phyloP scores from a whole-genome alignment of 495 filamentous ascomycete species.

The Penicillium lividum region DNA sequence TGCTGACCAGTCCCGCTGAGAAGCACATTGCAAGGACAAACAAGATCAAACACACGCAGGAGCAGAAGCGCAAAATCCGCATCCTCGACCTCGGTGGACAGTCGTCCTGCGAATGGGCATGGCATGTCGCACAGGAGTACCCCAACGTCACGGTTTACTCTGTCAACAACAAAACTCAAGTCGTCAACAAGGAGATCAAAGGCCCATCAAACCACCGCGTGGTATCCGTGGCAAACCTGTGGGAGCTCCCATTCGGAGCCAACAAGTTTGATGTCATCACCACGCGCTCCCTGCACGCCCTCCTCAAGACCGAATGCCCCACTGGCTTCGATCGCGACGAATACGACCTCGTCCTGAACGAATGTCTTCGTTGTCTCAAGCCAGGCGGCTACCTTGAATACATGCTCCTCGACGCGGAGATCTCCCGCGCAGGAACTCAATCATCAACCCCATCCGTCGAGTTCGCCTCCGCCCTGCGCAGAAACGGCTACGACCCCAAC shows the following conservation, averaged over 20 bases:
- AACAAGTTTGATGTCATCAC: slow-evolving; percentile 92
- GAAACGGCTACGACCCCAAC: slow-evolving; percentile 79
- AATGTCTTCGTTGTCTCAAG: slow-evolving; percentile 88
- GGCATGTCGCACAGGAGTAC: slow-evolving; percentile 84
- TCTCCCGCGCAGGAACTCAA: slow-evolving; percentile 77
- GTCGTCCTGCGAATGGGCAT: slow-evolving; percentile 88
- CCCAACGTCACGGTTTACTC: slow-evolving; percentile 85
- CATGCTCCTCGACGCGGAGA: slow-evolving; percentile 81
- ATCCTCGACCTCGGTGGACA: slow-evolving; percentile 90
- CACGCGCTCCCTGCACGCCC: slow-evolving; percentile 79
- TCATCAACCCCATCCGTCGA: slow-evolving; percentile 81
- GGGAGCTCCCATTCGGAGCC: slow-evolving; percentile 81
- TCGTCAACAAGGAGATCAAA: slow-evolving; percentile 67
- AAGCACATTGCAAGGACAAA: slow-evolving; percentile 46
- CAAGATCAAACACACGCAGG: slow-evolving; percentile 7
- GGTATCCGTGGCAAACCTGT: slow-evolving; percentile 70
- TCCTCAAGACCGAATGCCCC: slow-evolving; percentile 67
- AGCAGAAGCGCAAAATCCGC: slow-evolving; percentile 39
- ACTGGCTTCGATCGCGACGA: slow-evolving; percentile 66
- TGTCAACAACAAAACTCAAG: slow-evolving; percentile 69
- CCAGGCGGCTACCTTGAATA: slow-evolving; percentile 93
- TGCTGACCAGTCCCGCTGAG: slow-evolving; percentile 75
- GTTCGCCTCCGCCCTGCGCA: slow-evolving; percentile 85
- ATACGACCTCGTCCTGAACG: slow-evolving; percentile 79
- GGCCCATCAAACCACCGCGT: slow-evolving; percentile 87